phyloP scores from a whole-genome alignment of 1,284 basidiomycete species.

The Quambalaria eucalypti region DNA sequence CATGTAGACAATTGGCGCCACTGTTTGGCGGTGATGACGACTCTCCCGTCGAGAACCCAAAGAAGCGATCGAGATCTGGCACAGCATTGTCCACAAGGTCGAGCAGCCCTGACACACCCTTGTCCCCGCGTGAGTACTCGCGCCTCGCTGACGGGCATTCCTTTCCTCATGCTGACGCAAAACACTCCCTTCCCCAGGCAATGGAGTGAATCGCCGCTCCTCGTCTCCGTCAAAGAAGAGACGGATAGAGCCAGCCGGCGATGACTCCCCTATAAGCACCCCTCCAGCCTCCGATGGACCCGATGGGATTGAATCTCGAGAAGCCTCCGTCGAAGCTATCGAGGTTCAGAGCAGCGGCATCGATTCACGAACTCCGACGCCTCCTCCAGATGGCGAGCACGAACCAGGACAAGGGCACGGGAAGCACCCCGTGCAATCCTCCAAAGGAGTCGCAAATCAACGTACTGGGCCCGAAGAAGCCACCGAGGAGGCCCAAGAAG shows the following conservation, averaged over 20 bases:
- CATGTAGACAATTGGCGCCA: no score
- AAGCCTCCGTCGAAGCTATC: neutral
- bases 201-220: neutral
- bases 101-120: neutral
- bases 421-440: slow-evolving; percentile 7
- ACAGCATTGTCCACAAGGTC: slow-evolving; percentile 1
- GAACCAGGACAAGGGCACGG: neutral
- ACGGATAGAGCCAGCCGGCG: slow-evolving; percentile 5
- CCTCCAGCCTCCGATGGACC: neutral
- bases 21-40: neutral
- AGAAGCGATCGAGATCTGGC: slow-evolving; percentile 6
- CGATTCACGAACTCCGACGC: no score
- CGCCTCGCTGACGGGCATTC: neutral
- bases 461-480: slow-evolving; percentile 2
- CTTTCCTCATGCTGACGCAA: neutral
- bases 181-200: neutral
- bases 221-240: neutral
- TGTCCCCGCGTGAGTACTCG: neutral
- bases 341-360: no score
- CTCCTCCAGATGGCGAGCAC: no score
- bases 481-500: neutral
- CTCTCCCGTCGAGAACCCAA: slow-evolving; percentile 2
- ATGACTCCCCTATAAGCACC: neutral
- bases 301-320: neutral
- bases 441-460: slow-evolving; percentile 9